Base-by-base conservation (phyloP, 2,329 filamentous ascomycete genomes). In the Aspergillus amoenus region DNA sequence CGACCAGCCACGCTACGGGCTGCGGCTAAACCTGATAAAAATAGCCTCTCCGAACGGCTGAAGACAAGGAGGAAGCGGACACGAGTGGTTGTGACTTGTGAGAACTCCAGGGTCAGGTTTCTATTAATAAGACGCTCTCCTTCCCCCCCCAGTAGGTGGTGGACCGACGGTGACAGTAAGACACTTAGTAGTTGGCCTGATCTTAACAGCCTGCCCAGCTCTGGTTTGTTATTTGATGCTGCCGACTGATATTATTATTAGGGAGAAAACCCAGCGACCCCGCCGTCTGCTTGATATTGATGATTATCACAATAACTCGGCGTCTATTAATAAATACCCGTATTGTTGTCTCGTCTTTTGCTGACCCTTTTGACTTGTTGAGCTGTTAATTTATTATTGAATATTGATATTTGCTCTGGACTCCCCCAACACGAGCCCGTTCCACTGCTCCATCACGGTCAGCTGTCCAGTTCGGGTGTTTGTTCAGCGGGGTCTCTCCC, bases 401-500 rank as follows among this genome's bases (percentile, higher is more conserved):
- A 30, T 30, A 30, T 30, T 30, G 27, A 30, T 9, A 30, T 30
- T 30, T 30, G 27, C 27, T 30, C 27, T 30, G 27, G 27, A 11
- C 27, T 30, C 9, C 27, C 27, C 15, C 34, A 37, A 37, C 12
- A 37, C 34, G 6, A 37, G 34, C 34, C 34, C 34, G 15, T 37
- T 37, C 12, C 34, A 7, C 13, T 42, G 40, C 9, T 42, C 40
- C 13, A 15, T 42, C 13, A 17, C 15, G 34, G 12, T 37, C 34
- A 37, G 34, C 9, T 13, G 15, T 37, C 34, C 34, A 37, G 34
- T 37, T 37, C 34, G 34, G 12, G 15, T 37, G 17, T 24, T 51
- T 42, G 34, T 27, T 47, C 43, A 52, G 55, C 49, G 55, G 55
- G 55, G 49, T 49, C 41, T 49, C 41, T 41, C 44, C 49, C 55